These are phyloP conservation scores for Carex scoparia DNA, from an alignment of 176 grass and related monocot species.

Conservation along the genomic window DNA sequence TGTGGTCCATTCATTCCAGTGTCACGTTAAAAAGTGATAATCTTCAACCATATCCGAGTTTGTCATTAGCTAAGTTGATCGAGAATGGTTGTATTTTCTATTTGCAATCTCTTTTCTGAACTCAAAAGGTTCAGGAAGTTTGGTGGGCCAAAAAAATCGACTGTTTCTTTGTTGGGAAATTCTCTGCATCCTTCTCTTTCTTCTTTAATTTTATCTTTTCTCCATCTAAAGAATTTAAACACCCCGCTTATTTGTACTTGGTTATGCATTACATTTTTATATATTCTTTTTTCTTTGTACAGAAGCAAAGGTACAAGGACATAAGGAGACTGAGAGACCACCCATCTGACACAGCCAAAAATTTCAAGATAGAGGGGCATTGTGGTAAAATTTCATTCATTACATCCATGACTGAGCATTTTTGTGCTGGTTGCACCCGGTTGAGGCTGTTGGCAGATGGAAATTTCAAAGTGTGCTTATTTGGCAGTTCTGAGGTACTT, in stretches of 20 bases:
- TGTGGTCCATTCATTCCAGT: not conserved
- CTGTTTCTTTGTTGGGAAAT: not conserved
- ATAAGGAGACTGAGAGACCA: slow-evolving; percentile 84
- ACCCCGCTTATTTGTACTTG: not conserved
- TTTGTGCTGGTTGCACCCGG: slow-evolving; percentile 95
- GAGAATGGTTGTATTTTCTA: not conserved
- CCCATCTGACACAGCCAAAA: slow-evolving; percentile 86
- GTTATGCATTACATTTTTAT: not conserved
- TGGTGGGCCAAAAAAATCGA: not conserved
- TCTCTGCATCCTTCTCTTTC: not conserved
- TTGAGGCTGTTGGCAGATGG: slow-evolving; percentile 85
- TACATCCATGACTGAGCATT: slow-evolving; percentile 96
- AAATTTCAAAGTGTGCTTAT: slow-evolving; percentile 96
- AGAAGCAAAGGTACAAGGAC: slow-evolving; percentile 56
- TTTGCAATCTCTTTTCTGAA: not conserved
- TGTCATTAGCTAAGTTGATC: not conserved
- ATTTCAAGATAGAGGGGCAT: slow-evolving; percentile 81
- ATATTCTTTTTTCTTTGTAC: slow-evolving; percentile 23
- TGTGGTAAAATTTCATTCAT: slow-evolving; percentile 91
- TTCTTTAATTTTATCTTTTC: not conserved
- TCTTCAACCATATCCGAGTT: not conserved
- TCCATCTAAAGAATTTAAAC: not conserved
- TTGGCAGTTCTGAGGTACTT: slow-evolving; percentile 91
- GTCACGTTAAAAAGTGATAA: not conserved
- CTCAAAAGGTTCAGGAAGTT: not conserved